A percentile compares a stretch with the other conserved stretches of the same genome.
Evolutionary conservation across 2,329 filamentous ascomycete genomes (phyloP).

Genomic region (Phaeosphaeriaceae sp.): DNA sequence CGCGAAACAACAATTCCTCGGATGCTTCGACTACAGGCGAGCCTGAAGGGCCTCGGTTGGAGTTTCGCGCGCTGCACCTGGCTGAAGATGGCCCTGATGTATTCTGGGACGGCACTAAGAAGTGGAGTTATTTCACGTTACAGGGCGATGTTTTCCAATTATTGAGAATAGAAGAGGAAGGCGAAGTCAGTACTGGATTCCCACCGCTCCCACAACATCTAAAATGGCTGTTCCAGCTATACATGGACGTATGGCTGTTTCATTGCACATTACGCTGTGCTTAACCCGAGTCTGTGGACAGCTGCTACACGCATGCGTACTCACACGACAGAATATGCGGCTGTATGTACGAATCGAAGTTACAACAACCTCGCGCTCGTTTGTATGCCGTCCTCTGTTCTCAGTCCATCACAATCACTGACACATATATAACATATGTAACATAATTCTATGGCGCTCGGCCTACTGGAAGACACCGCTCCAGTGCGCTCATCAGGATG

Average conservation of each 20-base stretch:
- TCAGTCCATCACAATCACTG: background rate
- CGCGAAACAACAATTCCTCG: background rate
- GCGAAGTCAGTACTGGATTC: background rate
- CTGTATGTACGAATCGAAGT: no score
- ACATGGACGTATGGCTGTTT: background rate
- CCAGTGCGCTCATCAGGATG: no score
- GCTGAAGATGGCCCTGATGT: background rate
- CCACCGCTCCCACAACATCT: background rate
- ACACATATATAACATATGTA: no score
- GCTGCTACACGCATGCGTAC: no score
- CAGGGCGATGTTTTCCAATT: background rate
- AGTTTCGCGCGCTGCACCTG: background rate
- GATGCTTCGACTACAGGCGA: background rate
- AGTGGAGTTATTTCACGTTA: background rate
- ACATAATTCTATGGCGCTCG: no score
- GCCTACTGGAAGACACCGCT: no score
- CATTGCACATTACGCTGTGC: background rate
- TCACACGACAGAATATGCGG: no score
- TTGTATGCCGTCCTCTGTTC: no score
- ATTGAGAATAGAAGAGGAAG: background rate
- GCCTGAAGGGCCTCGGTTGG: background rate
- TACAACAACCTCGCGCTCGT: no score
- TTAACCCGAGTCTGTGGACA: background rate
- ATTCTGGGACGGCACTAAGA: background rate
- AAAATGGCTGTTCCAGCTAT: background rate